Evolutionary conservation across 2,329 filamentous ascomycete genomes (phyloP).

Genomic region (Neofusicoccum sp.): DNA sequence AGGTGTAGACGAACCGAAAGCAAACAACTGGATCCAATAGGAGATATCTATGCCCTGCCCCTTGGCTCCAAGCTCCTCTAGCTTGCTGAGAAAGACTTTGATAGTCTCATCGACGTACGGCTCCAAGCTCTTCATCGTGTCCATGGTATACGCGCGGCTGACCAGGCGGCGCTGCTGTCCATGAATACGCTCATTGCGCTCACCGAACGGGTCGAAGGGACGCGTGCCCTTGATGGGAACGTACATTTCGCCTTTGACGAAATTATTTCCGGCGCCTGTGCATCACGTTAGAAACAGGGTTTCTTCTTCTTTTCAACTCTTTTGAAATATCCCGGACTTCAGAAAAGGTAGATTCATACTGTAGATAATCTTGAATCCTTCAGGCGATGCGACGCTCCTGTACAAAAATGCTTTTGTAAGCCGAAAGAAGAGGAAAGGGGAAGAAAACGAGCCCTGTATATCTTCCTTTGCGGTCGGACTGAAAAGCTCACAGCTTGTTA

Average conservation of each 20-base stretch:
- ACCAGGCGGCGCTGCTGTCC: neutral
- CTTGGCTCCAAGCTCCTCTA: neutral
- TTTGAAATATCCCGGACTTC: neutral
- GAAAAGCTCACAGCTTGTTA: conserved; percentile 63
- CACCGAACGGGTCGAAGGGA: neutral
- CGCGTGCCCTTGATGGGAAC: neutral
- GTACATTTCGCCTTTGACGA: neutral
- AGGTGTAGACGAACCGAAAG: neutral
- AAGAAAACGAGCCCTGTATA: too few relatives aligned
- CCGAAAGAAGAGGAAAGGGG: too few relatives aligned
- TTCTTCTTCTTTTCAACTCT: too few relatives aligned
- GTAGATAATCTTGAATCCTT: neutral
- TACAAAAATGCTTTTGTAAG: neutral
- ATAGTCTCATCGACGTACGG: neutral
- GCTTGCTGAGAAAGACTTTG: neutral
- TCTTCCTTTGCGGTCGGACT: too few relatives aligned
- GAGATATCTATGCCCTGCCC: neutral
- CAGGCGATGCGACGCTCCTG: neutral
- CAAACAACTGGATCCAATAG: conserved; percentile 1
- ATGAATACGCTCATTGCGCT: neutral
- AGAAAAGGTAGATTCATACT: neutral
- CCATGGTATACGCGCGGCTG: neutral
- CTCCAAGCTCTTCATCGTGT: conserved; percentile 7
- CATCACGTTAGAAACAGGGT: too few relatives aligned
- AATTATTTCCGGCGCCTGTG: neutral